Percentiles rank a stretch among this genome's conserved stretches.
phyloP scores from a whole-genome alignment of 495 filamentous ascomycete genomes.

The Eremomyces bilateralis region DNA sequence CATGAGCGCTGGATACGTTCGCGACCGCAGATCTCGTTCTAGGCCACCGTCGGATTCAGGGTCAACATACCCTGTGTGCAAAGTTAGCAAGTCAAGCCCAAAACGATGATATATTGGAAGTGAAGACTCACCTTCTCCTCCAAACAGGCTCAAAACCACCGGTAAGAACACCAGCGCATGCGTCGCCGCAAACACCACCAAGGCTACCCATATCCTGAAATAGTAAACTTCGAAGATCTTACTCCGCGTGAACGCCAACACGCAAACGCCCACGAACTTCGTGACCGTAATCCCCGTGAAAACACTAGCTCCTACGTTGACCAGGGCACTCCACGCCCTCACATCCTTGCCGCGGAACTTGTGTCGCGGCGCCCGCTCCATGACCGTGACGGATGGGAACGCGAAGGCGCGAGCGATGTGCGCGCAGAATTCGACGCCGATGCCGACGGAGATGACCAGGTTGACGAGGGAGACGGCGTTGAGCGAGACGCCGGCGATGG shows the following conservation, averaged over 20 bases:
- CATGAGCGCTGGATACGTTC: slow-evolving; percentile 21
- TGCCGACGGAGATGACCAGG: slow-evolving; percentile 87
- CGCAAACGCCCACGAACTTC: slow-evolving; percentile 77
- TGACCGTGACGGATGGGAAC: slow-evolving; percentile 58
- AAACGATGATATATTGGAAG: slow-evolving; percentile 1
- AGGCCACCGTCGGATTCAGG: slow-evolving; percentile 65
- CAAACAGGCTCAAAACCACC: slow-evolving; percentile 67
- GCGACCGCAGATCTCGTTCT: slow-evolving; percentile 49
- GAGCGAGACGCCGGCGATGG: slow-evolving; percentile 65
- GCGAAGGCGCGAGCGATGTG: slow-evolving; percentile 91
- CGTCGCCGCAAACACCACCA: slow-evolving; percentile 70
- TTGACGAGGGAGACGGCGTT: slow-evolving; percentile 97
- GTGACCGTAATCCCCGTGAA: slow-evolving; percentile 94
- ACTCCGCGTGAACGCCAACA: slow-evolving; percentile 81
- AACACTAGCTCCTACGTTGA: slow-evolving; percentile 82
- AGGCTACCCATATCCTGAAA: slow-evolving; percentile 83
- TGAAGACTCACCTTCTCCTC: slow-evolving; percentile 45
- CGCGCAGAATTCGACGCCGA: slow-evolving; percentile 90
- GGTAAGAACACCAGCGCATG: slow-evolving; percentile 87
- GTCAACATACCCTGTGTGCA: slow-evolving; percentile 51
- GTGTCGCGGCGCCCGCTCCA: slow-evolving; percentile 46
- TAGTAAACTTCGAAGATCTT: slow-evolving; percentile 99
- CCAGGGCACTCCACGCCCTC: slow-evolving; percentile 72
- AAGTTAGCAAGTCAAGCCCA: slow-evolving; percentile 3
- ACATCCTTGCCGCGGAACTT: slow-evolving; percentile 49